A percentile compares a stretch with the other conserved stretches of the same genome.
phyloP scores from a whole-genome alignment of 2,329 filamentous ascomycete genomes.

The Ceratocystis lukuohia region DNA sequence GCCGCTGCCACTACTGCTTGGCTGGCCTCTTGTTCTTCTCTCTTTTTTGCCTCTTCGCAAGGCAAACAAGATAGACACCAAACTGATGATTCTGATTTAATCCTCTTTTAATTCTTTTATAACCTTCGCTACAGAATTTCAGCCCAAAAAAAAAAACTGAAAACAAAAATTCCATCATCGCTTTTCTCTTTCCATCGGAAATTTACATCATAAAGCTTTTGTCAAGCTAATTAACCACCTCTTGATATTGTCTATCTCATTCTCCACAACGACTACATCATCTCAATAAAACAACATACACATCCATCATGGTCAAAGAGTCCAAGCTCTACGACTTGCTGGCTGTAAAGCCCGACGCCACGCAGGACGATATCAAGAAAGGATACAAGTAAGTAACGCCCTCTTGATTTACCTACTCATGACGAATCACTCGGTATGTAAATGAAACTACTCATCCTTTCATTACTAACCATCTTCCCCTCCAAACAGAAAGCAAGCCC shows the following conservation, averaged over 20 bases:
- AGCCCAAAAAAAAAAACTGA: not conserved
- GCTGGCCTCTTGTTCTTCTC: too few species aligned
- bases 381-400: slow-evolving; percentile 58
- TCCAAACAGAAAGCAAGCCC: slow-evolving; percentile 56
- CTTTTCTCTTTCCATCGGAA: not conserved
- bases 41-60: not conserved
- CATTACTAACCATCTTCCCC: not conserved
- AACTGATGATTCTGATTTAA: not conserved
- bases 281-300: slow-evolving; percentile 5
- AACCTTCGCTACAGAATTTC: not conserved
- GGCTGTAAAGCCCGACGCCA: slow-evolving; percentile 61
- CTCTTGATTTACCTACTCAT: too few species aligned
- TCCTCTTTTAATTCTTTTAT: not conserved
- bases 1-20: too few species aligned
- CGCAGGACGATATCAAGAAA: slow-evolving; percentile 94
- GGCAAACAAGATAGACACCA: not conserved
- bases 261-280: not conserved
- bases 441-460: not conserved
- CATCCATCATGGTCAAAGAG: slow-evolving; percentile 69
- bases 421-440: not conserved
- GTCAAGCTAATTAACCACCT: not conserved
- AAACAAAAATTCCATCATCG: too few species aligned
- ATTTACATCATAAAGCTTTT: not conserved
- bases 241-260: slow-evolving; percentile 4
- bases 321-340: slow-evolving; percentile 89